Base-by-base conservation (phyloP, 768 basidiomycete genomes). In the Epithele typhae region DNA sequence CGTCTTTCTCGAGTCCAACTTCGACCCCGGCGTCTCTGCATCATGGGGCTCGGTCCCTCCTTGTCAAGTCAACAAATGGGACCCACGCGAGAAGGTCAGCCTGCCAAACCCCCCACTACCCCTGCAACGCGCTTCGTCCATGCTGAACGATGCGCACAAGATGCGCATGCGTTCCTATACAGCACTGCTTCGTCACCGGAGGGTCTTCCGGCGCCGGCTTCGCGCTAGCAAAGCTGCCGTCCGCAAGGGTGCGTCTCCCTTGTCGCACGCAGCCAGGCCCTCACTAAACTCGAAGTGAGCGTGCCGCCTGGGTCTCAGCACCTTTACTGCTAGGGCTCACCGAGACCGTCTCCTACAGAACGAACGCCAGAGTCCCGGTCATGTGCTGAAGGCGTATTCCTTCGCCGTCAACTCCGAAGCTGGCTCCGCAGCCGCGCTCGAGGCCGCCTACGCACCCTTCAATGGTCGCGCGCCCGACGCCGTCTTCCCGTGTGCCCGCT, bases 101-200 rank as follows among this genome's bases (percentile, higher is more conserved):
- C n/a, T n/a, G n/a, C n/a, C n/a, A n/a, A n/a, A n/a, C n/a, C n/a
- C n/a, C n/a, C n/a, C n/a, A n/a, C n/a, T n/a, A n/a, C n/a, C n/a
- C n/a, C n/a, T n/a, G n/a, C n/a, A n/a, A n/a, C n/a, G n/a, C n/a
- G n/a, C n/a, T n/a, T n/a, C n/a, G n/a, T n/a, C n/a, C n/a, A n/a
- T n/a, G n/a, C n/a, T n/a, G n/a, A n/a, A n/a, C n/a, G n/a, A n/a
- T n/a, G n/a, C n/a, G n/a, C n/a, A n/a, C n/a, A n/a, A n/a, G n/a
- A n/a, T n/a, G 27, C 27, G 7, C 27, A 30, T 14, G 27, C 27
- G 7, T 14, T 14, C 27, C 14, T 14, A 30, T 14, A 36, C 12
- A 94, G 92, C 88, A 92, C 54, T 80, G 82, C 64, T 91, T 90
- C 60, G 71, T 95, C 14, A 91, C 91, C 0, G 92, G 92, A 1